Evolutionary conservation across 148 eudicot genomes (phyloP).

Genomic region (Oxyria digyna): DNA sequence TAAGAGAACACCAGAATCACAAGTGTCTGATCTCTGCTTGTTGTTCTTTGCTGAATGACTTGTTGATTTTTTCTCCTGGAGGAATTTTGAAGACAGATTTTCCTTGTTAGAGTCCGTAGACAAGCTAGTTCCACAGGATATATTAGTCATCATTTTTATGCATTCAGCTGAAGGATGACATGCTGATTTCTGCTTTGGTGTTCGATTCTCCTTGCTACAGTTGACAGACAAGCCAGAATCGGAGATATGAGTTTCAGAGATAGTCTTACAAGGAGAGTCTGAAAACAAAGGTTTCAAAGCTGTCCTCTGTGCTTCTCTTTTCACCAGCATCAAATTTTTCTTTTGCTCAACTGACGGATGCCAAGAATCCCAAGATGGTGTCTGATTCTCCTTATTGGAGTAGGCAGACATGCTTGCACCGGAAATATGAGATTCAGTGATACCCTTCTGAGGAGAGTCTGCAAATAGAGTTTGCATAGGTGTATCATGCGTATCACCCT

Average conservation of each 20-base stretch:
- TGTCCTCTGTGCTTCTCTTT: neutral
- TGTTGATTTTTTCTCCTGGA: neutral
- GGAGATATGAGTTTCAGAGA: neutral
- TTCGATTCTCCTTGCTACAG: neutral
- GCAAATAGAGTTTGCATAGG: no score
- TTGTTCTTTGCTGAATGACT: neutral
- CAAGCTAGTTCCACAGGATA: slow-evolving; percentile 6
- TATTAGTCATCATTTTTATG: slow-evolving; percentile 1
- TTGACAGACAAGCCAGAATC: neutral
- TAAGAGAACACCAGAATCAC: neutral
- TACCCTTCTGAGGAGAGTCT: no score
- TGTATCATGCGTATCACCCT: slow-evolving; percentile 18
- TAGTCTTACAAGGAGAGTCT: neutral
- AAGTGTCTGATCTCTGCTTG: neutral
- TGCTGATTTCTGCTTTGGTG: neutral
- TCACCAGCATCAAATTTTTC: neutral
- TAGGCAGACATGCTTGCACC: no score
- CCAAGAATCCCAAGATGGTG: no score
- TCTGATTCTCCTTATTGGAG: no score
- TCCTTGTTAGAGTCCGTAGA: neutral
- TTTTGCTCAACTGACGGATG: neutral
- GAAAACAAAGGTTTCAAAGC: neutral
- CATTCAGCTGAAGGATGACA: neutral
- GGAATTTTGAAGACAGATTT: neutral
- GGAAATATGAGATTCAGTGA: no score